Evolutionary conservation across 371 early-diverging fungal genomes (phyloP), one percentile per base, ranked within the genome.

Genomic region (Apophysomyces sp.): DNA sequence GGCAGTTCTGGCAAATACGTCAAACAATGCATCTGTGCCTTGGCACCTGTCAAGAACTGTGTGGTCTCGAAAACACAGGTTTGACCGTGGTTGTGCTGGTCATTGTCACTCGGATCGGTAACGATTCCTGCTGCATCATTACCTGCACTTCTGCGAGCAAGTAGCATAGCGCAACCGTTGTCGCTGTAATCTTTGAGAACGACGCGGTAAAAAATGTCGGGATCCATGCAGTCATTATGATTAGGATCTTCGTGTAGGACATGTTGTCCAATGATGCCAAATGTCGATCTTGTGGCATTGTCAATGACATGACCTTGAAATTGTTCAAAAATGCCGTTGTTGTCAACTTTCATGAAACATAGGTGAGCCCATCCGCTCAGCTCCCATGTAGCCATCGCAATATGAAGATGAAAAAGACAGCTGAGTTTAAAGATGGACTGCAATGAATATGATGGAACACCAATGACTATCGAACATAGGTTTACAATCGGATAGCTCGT

Each of bases 191-290:
- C 55, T 36, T 62, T 57, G 12, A 56, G n/a, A 2, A 29, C 16
- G 26, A 56, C 34, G 8, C 57, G 29, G 40, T 62, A 62, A 62
- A 62, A 62, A 2, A 56, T 7, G 12, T 44, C 29, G 30, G 63
- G 57, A 51, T 62, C 63, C 63, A 62, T 52, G 32, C 63, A 62
- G 21, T 62, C 57, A 41, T 62, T 62, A 13, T 27, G 63, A 26
- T 52, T 12, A 28, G 55, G 41, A 31, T 55, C 55, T 8, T 31
- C 2, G 40, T 61, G 32, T 55, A 54, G 0, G 7, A 29, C 8
- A 41, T 40, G 37, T 36, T 21, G 30, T 7, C 61, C 61, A 0
- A 52, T 37, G 28, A 61, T 24, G 28, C 61, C 61, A 29, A 39
- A 52, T 21, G 60, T 26, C 30, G 49, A 11, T 52, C 16, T 32